These are phyloP conservation scores for Carnegiea gigantea DNA, from an alignment of 179 eudicot species.

Conservation along the genomic window DNA sequence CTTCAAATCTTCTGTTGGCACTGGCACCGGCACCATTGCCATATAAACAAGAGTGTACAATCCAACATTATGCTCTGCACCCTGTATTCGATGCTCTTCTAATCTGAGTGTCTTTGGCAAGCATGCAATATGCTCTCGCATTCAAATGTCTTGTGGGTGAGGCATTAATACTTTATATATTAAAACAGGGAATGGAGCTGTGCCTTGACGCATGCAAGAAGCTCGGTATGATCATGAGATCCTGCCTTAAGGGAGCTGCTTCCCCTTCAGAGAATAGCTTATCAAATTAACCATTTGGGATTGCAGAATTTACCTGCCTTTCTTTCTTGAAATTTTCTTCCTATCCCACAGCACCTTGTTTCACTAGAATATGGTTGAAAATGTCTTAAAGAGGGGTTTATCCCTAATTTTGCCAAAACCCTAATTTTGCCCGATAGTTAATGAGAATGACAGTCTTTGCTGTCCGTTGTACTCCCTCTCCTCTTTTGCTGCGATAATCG, in stretches of 20 bases:
- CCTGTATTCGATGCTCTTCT: neutral
- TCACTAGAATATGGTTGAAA: neutral
- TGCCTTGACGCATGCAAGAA: constrained; percentile 83
- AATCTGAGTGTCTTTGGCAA: neutral
- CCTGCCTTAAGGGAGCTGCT: constrained; percentile 77
- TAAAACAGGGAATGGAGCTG: constrained; percentile 74
- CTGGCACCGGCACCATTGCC: neutral
- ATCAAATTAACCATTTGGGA: neutral
- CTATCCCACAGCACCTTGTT: neutral
- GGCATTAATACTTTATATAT: constrained; percentile 2
- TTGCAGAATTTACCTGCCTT: neutral
- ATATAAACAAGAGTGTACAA: neutral
- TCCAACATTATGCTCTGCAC: neutral
- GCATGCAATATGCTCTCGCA: neutral
- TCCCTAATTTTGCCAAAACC: constrained; percentile 5
- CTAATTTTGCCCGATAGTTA: neutral
- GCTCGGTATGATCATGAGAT: constrained; percentile 80
- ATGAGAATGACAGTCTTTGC: neutral
- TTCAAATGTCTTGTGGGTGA: neutral
- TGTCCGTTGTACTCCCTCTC: neutral
- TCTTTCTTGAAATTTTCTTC: neutral
- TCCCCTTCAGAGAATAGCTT: constrained; percentile 37
- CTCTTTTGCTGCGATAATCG: too few species aligned
- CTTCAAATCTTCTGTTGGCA: neutral
- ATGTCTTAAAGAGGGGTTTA: neutral